phyloP scores from a whole-genome alignment of 1,284 basidiomycete species.

The Exobasidium rhododendri region DNA sequence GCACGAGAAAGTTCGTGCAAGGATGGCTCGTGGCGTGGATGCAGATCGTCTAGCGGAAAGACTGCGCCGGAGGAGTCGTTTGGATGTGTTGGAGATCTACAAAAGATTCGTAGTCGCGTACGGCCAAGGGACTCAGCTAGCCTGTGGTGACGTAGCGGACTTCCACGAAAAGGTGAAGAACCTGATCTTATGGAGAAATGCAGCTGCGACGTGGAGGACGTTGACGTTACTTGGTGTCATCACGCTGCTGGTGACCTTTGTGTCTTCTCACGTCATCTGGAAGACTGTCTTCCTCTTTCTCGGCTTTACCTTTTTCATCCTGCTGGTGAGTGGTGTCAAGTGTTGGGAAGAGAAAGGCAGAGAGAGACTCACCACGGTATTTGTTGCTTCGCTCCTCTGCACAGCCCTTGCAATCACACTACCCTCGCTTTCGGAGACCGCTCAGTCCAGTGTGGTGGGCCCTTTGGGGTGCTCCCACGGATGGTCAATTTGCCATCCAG shows the following conservation, averaged over 20 bases:
- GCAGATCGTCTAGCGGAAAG: conserved; percentile 50
- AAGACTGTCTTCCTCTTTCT: conserved; percentile 42
- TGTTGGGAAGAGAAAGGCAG: neutral
- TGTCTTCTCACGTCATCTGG: conserved; percentile 34
- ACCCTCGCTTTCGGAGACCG: conserved; percentile 51
- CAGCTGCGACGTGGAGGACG: conserved; percentile 39
- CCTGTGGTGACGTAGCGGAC: conserved; percentile 46
- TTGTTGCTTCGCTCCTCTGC: too few relatives aligned
- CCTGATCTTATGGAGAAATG: conserved; percentile 51
- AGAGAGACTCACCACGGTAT: neutral
- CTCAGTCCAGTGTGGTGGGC: conserved; percentile 52
- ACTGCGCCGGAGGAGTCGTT: conserved; percentile 42
- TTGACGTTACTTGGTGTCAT: conserved; percentile 33
- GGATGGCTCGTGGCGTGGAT: conserved; percentile 49
- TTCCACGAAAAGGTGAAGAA: conserved; percentile 54
- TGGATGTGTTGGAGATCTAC: conserved; percentile 52
- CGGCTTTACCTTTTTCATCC: conserved; percentile 44
- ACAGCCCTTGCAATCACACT: conserved; percentile 52
- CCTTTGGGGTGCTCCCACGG: conserved; percentile 50
- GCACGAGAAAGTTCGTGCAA: conserved; percentile 45
- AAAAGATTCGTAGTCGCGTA: conserved; percentile 44
- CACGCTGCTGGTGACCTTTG: conserved; percentile 40
- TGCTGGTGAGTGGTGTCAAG: too few relatives aligned
- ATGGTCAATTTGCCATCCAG: conserved; percentile 51
- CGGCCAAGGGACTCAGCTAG: conserved; percentile 39